Evolutionary conservation across 2,329 filamentous ascomycete genomes (phyloP), one percentile per base, ranked within the genome.

Genomic region (Exophiala phaeomuriformis): DNA sequence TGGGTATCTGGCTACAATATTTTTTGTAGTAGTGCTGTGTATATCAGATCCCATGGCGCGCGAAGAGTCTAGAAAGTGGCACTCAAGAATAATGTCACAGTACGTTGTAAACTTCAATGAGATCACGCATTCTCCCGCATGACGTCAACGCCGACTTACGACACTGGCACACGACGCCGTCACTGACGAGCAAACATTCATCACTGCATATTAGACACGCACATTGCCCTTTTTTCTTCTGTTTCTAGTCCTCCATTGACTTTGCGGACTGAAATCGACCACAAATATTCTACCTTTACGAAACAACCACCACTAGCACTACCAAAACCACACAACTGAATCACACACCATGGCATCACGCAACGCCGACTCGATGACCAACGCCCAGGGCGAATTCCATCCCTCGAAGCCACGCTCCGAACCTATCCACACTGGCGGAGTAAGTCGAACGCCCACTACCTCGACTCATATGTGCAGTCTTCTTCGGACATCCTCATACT

Each of bases 301-400:
- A 41, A 27, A 28, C 3, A 28, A 41, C 3, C 33, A 2, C 1
- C 5, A 35, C 1, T 6, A 35, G 28, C 39, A 28, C 5, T 19
- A 45, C 31, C 42, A 45, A 1, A 45, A 45, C 29, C 28, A 45
- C 42, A n/a, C 19, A 12, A 36, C 19, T n/a, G n/a, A n/a, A n/a
- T n/a, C n/a, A 27, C 19, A 12, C 47, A 69, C 40, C 58, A 76
- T 77, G 72, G 74, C 71, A 47, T 69, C 71, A 59, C 59, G 61
- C 47, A 82, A 83, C 66, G 65, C 75, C 41, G 73, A 82, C 28
- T 75, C 80, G 30, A 68, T 82, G 55, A 71, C 69, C 61, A 73
- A 75, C 58, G 68, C 71, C 47, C 74, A 79, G 64, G 79, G 79
- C 63, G 73, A 81, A 63, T 83, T 85, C 66, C 69, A 72, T 60